Conservation (phyloP, 768 basidiomycete genomes). For the Dendrothele bispora region DNA sequence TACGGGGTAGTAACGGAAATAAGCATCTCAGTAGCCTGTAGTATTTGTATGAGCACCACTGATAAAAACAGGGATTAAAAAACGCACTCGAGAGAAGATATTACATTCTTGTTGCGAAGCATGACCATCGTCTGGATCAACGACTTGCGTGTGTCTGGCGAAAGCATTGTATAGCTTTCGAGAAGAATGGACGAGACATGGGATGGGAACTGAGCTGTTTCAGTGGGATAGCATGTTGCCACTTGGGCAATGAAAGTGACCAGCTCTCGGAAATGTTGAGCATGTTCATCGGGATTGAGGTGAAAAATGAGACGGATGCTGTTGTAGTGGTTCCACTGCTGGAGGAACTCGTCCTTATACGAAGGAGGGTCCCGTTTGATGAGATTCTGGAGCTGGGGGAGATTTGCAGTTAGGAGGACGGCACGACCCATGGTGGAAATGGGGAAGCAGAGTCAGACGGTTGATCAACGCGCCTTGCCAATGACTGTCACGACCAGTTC, state of each 20-base stretch:
- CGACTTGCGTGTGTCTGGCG: constrained; percentile 79
- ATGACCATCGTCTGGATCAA: constrained; percentile 91
- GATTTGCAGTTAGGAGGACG: constrained; percentile 79
- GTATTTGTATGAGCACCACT: neutral
- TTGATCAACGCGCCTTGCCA: no score
- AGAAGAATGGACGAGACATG: constrained; percentile 79
- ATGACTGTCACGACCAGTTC: constrained; percentile 23
- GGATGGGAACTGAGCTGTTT: constrained; percentile 82
- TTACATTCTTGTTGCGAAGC: constrained; percentile 90
- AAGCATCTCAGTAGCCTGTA: constrained; percentile 81
- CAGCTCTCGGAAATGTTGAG: constrained; percentile 81
- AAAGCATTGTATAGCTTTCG: constrained; percentile 71
- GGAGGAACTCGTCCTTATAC: constrained; percentile 94
- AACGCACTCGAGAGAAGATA: constrained; percentile 87
- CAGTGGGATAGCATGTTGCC: constrained; percentile 90
- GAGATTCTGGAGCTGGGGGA: constrained; percentile 94
- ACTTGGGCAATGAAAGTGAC: constrained; percentile 92
- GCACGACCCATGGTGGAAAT: constrained; percentile 72
- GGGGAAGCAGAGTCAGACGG: constrained; percentile 1
- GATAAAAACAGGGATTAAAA: neutral
- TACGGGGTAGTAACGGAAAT: constrained; percentile 95
- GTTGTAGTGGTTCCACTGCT: constrained; percentile 96
- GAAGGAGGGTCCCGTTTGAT: constrained; percentile 90
- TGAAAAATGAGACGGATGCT: constrained; percentile 84
- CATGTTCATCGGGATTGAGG: constrained; percentile 82